These are phyloP conservation scores for Priceomyces haplophilus DNA, from an alignment of 805 yeast genomes.

Conservation along the genomic window DNA sequence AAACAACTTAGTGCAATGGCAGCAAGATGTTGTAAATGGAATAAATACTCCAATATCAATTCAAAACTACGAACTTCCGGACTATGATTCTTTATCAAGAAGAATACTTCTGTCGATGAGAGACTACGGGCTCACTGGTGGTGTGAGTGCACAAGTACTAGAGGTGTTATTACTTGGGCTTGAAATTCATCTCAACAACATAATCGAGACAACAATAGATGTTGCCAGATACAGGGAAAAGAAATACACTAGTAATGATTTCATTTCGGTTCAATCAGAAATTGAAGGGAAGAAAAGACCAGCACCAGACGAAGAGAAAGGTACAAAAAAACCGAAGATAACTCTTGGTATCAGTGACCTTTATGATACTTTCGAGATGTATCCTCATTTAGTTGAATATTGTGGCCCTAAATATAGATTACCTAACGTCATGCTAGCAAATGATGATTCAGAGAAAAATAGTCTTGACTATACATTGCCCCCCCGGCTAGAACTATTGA, in stretches of 20 bases:
- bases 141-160: slow-evolving; percentile 71
- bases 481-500: slow-evolving; percentile 17
- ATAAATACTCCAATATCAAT: slow-evolving; percentile 76
- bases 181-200: slow-evolving; percentile 71
- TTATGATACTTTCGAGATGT: slow-evolving; percentile 57
- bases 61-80: slow-evolving; percentile 81
- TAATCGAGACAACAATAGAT: slow-evolving; percentile 73
- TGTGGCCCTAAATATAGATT: slow-evolving; percentile 57
- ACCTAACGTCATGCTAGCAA: slow-evolving; percentile 47
- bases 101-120: slow-evolving; percentile 80
- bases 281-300: slow-evolving; percentile 17
- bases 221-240: slow-evolving; percentile 60
- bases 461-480: slow-evolving; percentile 35
- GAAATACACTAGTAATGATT: slow-evolving; percentile 39
- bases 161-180: slow-evolving; percentile 78
- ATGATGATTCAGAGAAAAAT: slow-evolving; percentile 46
- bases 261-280: slow-evolving; percentile 17
- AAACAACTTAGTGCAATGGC: slow-evolving; percentile 71
- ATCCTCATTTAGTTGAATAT: slow-evolving; percentile 68
- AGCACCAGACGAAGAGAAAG: slow-evolving; percentile 12
- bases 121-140: slow-evolving; percentile 85
- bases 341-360: slow-evolving; percentile 65
- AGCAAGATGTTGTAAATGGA: slow-evolving; percentile 87
- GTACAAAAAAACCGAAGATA: slow-evolving; percentile 6
- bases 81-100: slow-evolving; percentile 60